Conservation (phyloP, 495 filamentous ascomycete species). For the Hypoxylon lenormandii region DNA sequence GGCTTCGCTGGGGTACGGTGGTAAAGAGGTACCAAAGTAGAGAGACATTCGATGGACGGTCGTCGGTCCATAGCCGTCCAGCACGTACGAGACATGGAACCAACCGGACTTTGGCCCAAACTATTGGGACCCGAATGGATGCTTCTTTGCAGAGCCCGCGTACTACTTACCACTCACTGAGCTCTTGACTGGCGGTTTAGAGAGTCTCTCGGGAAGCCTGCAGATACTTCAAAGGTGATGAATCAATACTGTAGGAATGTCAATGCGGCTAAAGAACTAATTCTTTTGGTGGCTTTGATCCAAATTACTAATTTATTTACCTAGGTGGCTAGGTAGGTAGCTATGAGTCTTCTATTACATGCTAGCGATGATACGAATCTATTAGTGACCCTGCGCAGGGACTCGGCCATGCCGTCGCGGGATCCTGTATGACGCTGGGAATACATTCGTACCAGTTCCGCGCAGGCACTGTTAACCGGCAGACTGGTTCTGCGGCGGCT, state of each 20-base stretch:
- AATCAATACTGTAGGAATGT: background rate
- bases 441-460: conserved; percentile 16
- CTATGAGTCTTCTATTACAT: background rate
- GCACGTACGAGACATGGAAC: conserved; percentile 48
- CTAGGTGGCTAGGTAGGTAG: no score
- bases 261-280: background rate
- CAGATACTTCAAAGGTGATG: background rate
- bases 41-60: conserved; percentile 35
- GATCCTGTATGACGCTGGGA: conserved; percentile 25
- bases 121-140: conserved; percentile 43
- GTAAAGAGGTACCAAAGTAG: conserved; percentile 17
- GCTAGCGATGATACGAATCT: conserved; percentile 9
- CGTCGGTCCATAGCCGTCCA: conserved; percentile 36
- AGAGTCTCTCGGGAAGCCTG: background rate
- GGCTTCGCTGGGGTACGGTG: conserved; percentile 11
- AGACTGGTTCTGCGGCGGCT: conserved; percentile 17
- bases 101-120: conserved; percentile 43
- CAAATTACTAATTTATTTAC: background rate
- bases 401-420: conserved; percentile 1
- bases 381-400: conserved; percentile 6
- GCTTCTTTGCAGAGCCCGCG: conserved; percentile 23
- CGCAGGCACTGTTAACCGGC: conserved; percentile 14
- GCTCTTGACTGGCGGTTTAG: background rate
- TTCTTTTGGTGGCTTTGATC: background rate
- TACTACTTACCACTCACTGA: conserved; percentile 22